Evolutionary conservation across 2,329 filamentous ascomycete genomes (phyloP), one percentile per base, ranked within the genome.

Genomic region (Emergomyces orientalis): DNA sequence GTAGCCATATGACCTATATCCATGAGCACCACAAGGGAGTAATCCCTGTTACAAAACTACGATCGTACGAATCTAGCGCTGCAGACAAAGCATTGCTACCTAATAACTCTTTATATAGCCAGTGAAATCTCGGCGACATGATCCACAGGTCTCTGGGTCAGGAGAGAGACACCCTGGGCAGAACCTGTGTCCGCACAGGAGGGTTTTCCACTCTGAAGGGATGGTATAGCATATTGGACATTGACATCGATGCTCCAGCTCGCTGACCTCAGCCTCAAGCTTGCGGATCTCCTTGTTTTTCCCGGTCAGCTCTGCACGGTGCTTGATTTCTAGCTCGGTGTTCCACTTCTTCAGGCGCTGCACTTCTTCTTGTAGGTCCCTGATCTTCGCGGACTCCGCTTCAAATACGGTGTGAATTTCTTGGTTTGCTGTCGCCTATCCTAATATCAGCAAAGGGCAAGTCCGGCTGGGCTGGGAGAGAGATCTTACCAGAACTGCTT

Each of bases 361-460:
- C 58, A 60, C 39, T 60, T 60, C 41, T 60, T 60, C 58, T 49
- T 60, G 58, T 60, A 60, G 43, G 22, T 30, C 58, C 41, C 43
- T 34, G 43, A 37, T 60, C 58, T 49, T 52, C 43, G 11, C 43
- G 9, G 25, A 52, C 58, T 60, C 45, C 39, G 58, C 58, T 60
- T 60, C 59, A 51, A 60, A 60, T 60, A 60, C 19, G n/a, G 25
- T 45, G 43, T 60, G 59, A 51, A 60, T 51, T 60, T 51, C 43
- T 51, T 60, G 59, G 22, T 45, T 37, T 27, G 47, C 45, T 32
- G 59, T 41, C 19, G 32, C 30, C 47, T 61, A 61, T 61, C 11
- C 30, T 27, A 61, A 61, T 54, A 61, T 61, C 47, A 61, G 59
- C 59, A 61, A 61, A 54, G 47, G 30, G 41, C 47, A 61, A 61